Base-by-base conservation (phyloP, 2,329 filamentous ascomycete genomes). In the Aspergillus niger region DNA sequence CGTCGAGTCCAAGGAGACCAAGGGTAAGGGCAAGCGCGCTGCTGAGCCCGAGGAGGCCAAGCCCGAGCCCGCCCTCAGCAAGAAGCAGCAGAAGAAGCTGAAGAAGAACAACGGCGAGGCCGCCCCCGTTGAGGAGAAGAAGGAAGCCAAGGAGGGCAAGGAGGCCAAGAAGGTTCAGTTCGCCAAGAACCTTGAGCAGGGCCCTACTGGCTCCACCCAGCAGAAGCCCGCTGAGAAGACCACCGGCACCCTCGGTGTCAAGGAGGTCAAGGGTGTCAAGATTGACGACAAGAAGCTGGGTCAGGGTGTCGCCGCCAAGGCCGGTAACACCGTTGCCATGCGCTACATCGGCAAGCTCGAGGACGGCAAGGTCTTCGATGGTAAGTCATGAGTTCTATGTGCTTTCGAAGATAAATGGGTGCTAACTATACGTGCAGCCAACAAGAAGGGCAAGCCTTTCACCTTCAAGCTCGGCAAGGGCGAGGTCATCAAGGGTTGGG, bases 401-500 rank as follows among this genome's bases (percentile, higher is more conserved):
- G 20, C 20, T 20, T 20, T 2, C 20, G 20, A 20, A 20, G 20
- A 20, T 2, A 20, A 20, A 20, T 20, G 2, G 20, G n/a, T 1
- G 32, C 59, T 64, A 60, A 64, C 56, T 51, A 20, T 38, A 22
- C 10, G 3, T 66, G 47, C 71, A 93, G 91, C 92, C 79, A 98
- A 99, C 86, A 99, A 98, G 86, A 97, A 96, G 83, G 95, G 95
- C 72, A 93, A 96, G 83, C 94, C 96, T 60, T 99, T 99, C 83
- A 86, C 85, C 68, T 98, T 98, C 87, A 96, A 94, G 84, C 88
- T 96, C 63, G 96, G 95, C 69, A 87, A 89, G 75, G 93, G 93
- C 63, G 91, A 98, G 79, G 96, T 99, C 72, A 99, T 99, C 83
- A 95, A 96, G 86, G 95, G 95, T 69, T 98, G 95, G 96, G 96